Base-by-base conservation (phyloP, 2,329 filamentous ascomycete genomes). In the Ceratocystis albifundus region DNA sequence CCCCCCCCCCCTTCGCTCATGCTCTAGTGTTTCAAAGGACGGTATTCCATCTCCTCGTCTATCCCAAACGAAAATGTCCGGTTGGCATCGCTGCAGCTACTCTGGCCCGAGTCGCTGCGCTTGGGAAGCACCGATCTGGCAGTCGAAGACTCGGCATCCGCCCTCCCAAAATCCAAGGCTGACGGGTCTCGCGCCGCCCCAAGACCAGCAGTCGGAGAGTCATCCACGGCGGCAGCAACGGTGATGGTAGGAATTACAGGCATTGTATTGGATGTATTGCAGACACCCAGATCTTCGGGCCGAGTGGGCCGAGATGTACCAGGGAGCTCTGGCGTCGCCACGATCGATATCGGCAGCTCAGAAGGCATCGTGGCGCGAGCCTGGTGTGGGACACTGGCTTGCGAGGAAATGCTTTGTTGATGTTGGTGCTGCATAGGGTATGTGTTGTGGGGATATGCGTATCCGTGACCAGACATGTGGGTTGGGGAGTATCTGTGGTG, bases 61-160 rank as follows among this genome's bases (percentile, higher is more conserved):
- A 12, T n/a, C 7, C 69, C 67, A 73, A 74, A 77, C 8, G 74
- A 77, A 48, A 72, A 74, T 65, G 68, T 10, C 8, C 25, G 44
- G 25, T 30, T 20, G 8, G n/a, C 36, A 30, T 15, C 7, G 15
- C 12, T 32, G n/a, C 22, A 17, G 20, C n/a, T 36, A 25, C 45
- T 20, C 28, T 62, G 41, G 22, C 12, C n/a, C 4, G 36, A 17
- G 15, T 22, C 36, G 17, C 44, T 46, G 45, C 36, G 53, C 45
- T 48, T 25, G 8, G 61, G 61, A 17, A 63, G 61, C 25, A 46
- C 15, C 10, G 45, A 63, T 25, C 44, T 63, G 7, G 50, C 50
- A 20, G 30, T 32, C 8, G 61, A 46, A 7, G 62, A 36, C 20
- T 64, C 62, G 28, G 17, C 30, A 6, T 46, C 22, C 15, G 12